Evolutionary conservation across 2,329 filamentous ascomycete genomes (phyloP).

Genomic region (Coniochaeta hoffmannii): DNA sequence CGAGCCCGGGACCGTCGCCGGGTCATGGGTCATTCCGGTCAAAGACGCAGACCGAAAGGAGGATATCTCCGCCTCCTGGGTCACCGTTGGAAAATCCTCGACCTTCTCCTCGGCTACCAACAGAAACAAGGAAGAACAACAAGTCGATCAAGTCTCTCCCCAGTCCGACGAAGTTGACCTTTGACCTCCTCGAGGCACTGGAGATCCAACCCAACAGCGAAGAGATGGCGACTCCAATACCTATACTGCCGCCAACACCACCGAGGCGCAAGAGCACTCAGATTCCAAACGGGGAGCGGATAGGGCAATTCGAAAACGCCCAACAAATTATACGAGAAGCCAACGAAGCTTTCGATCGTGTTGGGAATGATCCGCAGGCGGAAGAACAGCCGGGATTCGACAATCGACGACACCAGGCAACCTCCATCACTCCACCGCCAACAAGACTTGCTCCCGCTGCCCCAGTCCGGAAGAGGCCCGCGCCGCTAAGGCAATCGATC

Average conservation of each 20-base stretch:
- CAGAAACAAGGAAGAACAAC: background rate
- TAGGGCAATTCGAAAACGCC: constrained; percentile 22
- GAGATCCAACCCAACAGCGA: constrained; percentile 19
- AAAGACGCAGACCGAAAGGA: background rate
- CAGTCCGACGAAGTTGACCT: constrained; percentile 10
- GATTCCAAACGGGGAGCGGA: constrained; percentile 9
- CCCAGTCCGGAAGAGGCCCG: background rate
- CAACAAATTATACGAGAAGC: constrained; percentile 40
- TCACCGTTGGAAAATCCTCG: background rate
- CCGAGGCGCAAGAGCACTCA: background rate
- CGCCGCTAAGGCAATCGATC: background rate
- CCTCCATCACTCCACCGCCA: background rate
- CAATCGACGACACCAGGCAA: background rate
- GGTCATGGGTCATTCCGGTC: background rate
- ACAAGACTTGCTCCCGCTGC: background rate
- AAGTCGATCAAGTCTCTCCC: background rate
- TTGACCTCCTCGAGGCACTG: constrained; percentile 22
- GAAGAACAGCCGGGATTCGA: constrained; percentile 15
- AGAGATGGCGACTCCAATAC: constrained; percentile 6
- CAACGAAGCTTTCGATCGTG: constrained; percentile 41
- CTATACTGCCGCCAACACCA: background rate
- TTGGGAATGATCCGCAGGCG: constrained; percentile 32
- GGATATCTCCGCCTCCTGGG: background rate
- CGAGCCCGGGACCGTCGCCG: constrained; percentile 1
- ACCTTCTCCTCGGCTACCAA: background rate